Evolutionary conservation across 108 stramenopile species (phyloP), one percentile per base, ranked within the genome.

Genomic region (Discostella pseudostelligera): DNA sequence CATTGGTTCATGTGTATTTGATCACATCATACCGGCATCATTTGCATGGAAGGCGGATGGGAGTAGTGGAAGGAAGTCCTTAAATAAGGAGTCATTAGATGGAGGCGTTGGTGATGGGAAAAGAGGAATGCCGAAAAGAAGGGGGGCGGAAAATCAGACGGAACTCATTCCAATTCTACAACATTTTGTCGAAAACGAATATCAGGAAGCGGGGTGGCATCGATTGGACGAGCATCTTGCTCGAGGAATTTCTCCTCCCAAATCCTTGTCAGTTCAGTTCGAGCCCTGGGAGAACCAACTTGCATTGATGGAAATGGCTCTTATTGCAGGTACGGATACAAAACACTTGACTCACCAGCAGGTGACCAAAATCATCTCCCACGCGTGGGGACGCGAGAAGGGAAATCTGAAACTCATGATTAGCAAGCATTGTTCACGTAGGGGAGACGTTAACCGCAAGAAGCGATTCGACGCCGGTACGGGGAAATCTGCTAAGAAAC

Each of bases 231-330:
- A 89, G 67, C 81, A 84, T 24, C 80, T 83, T 16, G 88, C 88
- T n/a, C 54, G 83, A n/a, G 88, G 88, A 3, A 51, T 84, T 16
- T 68, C 66, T 47, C 82, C 82, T 7, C 67, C 80, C 0, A 62
- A 69, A 6, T 68, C 67, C 0, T 59, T 83, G 3, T 44, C 69
- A 35, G 37, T 48, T 26, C 83, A 86, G 57, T 62, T 89, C 24
- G 88, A 89, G 55, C 71, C 81, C 4, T 89, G 88, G 85, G 88
- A 89, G 70, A 75, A 79, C 14, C 88, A 89, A 59, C 67, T 86
- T 62, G 78, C 65, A 26, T 21, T 53, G 0, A 28, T 72, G 10
- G 70, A 64, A 44, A 65, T 66, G 53, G 56, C 64, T 11, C 39
- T 73, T 21, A 28, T 69, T 43, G 40, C 63, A 72, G 81, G 84